Evolutionary conservation across 2,329 filamentous ascomycete genomes (phyloP), one percentile per base, ranked within the genome.

Genomic region (Ophiocordyceps camponoti-rufipedis): DNA sequence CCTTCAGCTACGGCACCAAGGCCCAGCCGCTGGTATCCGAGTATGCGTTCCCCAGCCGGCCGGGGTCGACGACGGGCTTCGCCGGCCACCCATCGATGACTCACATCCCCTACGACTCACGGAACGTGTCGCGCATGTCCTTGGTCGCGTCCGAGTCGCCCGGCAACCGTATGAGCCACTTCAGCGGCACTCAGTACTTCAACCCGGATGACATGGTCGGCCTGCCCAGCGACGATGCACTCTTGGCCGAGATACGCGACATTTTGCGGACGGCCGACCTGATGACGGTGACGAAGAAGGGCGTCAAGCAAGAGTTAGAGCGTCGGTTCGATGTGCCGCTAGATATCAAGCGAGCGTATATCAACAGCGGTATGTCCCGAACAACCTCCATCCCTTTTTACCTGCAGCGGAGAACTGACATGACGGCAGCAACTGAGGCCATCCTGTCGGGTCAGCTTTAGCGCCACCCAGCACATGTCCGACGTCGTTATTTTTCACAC

Each of bases 261-360:
- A 94, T 98, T 51, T 69, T 98, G 50, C 76, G 80, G 54, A 93
- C 83, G 12, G 88, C 87, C 2, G 91, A 98, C 65, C 67, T 98
- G 58, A 98, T 98, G 91, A 88, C 78, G 5, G 85, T 98, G 41
- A 98, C 91, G 52, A 98, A 98, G 78, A 98, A 98, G 77, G 86
- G 84, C 55, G 84, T 98, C 64, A 96, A 96, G 73, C 67, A 76
- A 53, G 91, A 98, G 68, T 68, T 98, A 47, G 91, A 98, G 71
- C 78, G 79, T 56, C 76, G 88, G 50, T 98, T 98, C 58, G 85
- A 84, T 49, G 80, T 94, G 50, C 76, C 80, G 48, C 73, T 98
- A 48, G 88, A 96, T 60, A 71, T 79, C 45, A 93, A 85, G 73
- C 82, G 88, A 63, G 78, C 85, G 47, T 98, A 95, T 64, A 96